Evolutionary conservation across 129 eudicot species (phyloP).

Genomic region (Erigeron canadensis): DNA sequence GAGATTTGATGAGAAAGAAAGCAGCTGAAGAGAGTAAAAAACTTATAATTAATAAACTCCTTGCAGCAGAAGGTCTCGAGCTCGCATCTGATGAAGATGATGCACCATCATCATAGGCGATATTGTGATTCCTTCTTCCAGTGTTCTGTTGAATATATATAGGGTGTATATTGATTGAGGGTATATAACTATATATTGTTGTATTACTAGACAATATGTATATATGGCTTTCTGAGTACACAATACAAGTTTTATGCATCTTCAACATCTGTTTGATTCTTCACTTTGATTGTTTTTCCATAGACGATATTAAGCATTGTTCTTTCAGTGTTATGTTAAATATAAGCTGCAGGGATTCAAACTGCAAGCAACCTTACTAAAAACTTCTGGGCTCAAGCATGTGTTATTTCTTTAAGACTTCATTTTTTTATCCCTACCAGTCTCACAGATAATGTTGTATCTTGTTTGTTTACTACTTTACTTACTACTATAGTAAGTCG

Average conservation of each 20-base stretch:
- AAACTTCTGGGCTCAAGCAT: no score
- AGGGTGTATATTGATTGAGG: slow-evolving; percentile 26
- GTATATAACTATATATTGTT: slow-evolving; percentile 15
- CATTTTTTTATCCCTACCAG: no score
- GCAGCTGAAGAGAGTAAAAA: slow-evolving; percentile 84
- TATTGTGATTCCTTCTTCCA: not conserved
- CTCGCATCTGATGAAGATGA: slow-evolving; percentile 76
- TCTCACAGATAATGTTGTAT: no score
- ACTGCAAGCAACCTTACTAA: no score
- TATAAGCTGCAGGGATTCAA: not conserved
- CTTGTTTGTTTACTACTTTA: no score
- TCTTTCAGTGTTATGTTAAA: not conserved
- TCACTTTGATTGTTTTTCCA: not conserved
- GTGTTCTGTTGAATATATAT: slow-evolving; percentile 6
- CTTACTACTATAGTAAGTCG: no score
- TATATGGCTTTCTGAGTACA: slow-evolving; percentile 22
- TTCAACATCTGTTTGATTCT: not conserved
- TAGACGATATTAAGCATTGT: no score
- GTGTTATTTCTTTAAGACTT: no score
- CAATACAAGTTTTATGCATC: slow-evolving; percentile 16
- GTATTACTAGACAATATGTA: slow-evolving; percentile 26
- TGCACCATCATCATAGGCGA: slow-evolving; percentile 8
- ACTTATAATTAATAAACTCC: slow-evolving; percentile 53
- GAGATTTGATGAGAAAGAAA: slow-evolving; percentile 85
- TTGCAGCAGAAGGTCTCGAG: slow-evolving; percentile 96